These are phyloP conservation scores for Amanita fuliginea DNA, from an alignment of 768 basidiomycete genomes.

Conservation along the genomic window DNA sequence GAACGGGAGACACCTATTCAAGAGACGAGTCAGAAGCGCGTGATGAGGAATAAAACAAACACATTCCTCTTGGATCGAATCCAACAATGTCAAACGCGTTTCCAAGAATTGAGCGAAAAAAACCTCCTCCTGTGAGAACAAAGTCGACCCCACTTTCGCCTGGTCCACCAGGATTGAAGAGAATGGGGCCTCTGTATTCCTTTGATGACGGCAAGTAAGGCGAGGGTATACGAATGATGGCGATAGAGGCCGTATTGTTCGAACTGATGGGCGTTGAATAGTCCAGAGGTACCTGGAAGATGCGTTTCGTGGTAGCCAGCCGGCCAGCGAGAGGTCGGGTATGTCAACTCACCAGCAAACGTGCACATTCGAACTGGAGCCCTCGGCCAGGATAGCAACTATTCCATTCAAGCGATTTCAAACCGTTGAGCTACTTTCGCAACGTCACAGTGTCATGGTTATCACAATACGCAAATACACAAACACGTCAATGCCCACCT, in stretches of 20 bases:
- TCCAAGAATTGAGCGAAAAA: conserved; percentile 22
- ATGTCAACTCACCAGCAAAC: not conserved
- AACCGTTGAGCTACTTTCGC: not conserved
- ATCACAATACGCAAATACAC: no score
- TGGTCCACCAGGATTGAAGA: conserved; percentile 32
- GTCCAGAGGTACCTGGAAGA: conserved; percentile 31
- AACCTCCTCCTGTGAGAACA: conserved; percentile 12
- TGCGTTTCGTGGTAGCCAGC: not conserved
- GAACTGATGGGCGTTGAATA: conserved; percentile 26
- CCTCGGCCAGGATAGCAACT: no score
- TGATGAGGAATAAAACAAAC: conserved; percentile 10
- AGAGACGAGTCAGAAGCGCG: not conserved
- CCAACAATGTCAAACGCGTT: conserved; percentile 33
- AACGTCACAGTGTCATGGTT: no score
- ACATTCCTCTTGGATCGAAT: conserved; percentile 25
- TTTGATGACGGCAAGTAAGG: no score
- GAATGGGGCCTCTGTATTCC: no score
- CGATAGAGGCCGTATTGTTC: not conserved
- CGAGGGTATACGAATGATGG: no score
- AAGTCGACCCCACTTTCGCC: conserved; percentile 31
- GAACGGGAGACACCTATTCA: not conserved
- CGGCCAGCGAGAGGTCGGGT: no score
- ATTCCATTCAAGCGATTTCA: no score
- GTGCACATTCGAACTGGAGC: no score
- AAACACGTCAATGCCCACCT: no score